These are phyloP conservation scores for Liriodendron chinense DNA, from an alignment of 164 flowering plant genomes.

Conservation along the genomic window DNA sequence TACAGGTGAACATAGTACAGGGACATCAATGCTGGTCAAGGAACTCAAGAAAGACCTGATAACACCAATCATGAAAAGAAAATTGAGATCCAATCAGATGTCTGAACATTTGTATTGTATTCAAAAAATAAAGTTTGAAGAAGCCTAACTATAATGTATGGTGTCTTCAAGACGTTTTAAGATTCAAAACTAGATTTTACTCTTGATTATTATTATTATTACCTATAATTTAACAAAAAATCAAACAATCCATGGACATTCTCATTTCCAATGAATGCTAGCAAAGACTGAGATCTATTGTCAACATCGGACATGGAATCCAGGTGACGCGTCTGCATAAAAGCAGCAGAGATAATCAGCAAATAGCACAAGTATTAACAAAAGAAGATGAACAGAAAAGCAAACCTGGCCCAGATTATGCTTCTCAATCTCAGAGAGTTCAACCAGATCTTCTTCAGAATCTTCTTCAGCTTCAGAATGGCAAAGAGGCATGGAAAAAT, in stretches of 20 bases:
- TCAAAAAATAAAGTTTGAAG: not conserved
- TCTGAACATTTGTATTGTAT: not conserved
- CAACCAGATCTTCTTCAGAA: conserved; percentile 76
- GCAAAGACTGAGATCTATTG: conserved; percentile 72
- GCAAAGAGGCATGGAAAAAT: conserved; percentile 90
- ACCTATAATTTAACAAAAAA: conserved; percentile 88
- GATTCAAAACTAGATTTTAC: not conserved
- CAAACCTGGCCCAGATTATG: conserved; percentile 79
- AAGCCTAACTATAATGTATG: too few species aligned
- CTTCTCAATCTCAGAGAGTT: conserved; percentile 92
- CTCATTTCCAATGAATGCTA: conserved; percentile 63
- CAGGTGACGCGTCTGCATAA: conserved; percentile 58
- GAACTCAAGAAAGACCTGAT: conserved; percentile 63
- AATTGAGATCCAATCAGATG: conserved; percentile 12
- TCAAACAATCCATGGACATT: conserved; percentile 80
- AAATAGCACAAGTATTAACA: not conserved
- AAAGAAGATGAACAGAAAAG: not conserved
- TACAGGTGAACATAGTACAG: conserved; percentile 71
- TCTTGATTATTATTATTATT: conserved; percentile 4
- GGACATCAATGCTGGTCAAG: conserved; percentile 71
- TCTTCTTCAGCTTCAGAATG: conserved; percentile 65
- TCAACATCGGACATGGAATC: conserved; percentile 58
- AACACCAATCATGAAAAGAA: conserved; percentile 13
- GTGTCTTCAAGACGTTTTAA: too few species aligned
- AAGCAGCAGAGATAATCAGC: not conserved